Conservation (phyloP, 768 basidiomycete genomes). For the Russula lepida region DNA sequence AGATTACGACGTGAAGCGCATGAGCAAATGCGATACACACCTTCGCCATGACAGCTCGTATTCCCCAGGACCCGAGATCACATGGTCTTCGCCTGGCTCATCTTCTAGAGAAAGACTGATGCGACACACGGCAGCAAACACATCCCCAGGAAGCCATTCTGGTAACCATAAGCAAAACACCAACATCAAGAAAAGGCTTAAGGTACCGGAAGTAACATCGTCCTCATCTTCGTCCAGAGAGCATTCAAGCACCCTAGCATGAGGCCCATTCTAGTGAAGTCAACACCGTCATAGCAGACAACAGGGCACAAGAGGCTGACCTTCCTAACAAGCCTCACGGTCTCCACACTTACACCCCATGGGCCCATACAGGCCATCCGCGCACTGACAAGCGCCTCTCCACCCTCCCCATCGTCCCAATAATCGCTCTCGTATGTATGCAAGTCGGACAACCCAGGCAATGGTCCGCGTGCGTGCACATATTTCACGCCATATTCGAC, state of each 20-base stretch:
- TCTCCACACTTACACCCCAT: constrained; percentile 46
- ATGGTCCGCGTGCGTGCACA: constrained; percentile 33
- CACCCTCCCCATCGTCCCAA: constrained; percentile 44
- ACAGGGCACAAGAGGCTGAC: constrained; percentile 30
- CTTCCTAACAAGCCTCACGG: constrained; percentile 38
- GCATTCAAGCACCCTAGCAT: constrained; percentile 43
- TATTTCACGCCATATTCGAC: constrained; percentile 49
- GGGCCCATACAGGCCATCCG: constrained; percentile 48
- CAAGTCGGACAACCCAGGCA: constrained; percentile 46
- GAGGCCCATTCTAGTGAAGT: constrained; percentile 33
- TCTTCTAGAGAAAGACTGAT: constrained; percentile 40
- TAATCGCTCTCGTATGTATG: constrained; percentile 42
- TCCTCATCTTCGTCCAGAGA: constrained; percentile 40
- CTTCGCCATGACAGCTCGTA: constrained; percentile 62
- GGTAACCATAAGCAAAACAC: constrained; percentile 1
- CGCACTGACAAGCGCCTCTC: constrained; percentile 49
- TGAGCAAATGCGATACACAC: constrained; percentile 28
- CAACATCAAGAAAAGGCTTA: background rate
- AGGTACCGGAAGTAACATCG: constrained; percentile 38
- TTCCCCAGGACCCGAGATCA: constrained; percentile 44
- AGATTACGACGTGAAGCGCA: background rate
- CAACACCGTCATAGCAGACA: background rate
- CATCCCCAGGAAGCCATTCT: constrained; percentile 63
- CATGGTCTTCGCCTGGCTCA: constrained; percentile 28
- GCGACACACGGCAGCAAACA: constrained; percentile 48